phyloP scores from a whole-genome alignment of 2,329 filamentous ascomycete species.

The Berkeleyomyces basicola region DNA sequence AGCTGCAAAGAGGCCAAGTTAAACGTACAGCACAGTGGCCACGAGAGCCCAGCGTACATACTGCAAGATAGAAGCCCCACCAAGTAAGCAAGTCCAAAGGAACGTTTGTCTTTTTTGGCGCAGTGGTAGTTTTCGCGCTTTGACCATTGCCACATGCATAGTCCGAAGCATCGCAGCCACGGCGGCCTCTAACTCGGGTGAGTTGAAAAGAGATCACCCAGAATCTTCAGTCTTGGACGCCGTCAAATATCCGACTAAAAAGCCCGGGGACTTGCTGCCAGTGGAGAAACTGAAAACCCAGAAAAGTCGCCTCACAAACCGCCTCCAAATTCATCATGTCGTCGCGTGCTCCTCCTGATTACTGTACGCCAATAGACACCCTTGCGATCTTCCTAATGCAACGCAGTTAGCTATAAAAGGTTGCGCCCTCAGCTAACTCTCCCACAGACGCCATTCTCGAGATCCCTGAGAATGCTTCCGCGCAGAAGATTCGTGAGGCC shows the following conservation, averaged over 20 bases:
- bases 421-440: neutral
- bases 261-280: neutral
- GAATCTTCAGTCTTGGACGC: neutral
- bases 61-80: too few species aligned
- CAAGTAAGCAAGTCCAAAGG: too few species aligned
- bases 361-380: constrained; percentile 3
- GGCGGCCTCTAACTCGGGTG: neutral
- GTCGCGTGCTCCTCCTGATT: constrained; percentile 9
- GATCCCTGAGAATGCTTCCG: constrained; percentile 54
- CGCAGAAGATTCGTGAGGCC: constrained; percentile 75
- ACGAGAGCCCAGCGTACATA: too few species aligned
- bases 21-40: too few species aligned
- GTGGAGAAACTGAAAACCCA: neutral
- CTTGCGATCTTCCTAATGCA: neutral
- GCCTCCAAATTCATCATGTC: neutral
- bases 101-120: too few species aligned
- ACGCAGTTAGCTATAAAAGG: too few species aligned
- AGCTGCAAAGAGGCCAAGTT: too few species aligned
- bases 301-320: neutral
- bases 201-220: neutral
- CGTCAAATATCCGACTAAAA: neutral
- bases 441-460: constrained; percentile 54
- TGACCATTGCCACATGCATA: neutral
- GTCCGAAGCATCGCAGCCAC: neutral
- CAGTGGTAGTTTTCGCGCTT: too few species aligned